Evolutionary conservation across 2,329 filamentous ascomycete species (phyloP).

Genomic region (Phialophora expanda): DNA sequence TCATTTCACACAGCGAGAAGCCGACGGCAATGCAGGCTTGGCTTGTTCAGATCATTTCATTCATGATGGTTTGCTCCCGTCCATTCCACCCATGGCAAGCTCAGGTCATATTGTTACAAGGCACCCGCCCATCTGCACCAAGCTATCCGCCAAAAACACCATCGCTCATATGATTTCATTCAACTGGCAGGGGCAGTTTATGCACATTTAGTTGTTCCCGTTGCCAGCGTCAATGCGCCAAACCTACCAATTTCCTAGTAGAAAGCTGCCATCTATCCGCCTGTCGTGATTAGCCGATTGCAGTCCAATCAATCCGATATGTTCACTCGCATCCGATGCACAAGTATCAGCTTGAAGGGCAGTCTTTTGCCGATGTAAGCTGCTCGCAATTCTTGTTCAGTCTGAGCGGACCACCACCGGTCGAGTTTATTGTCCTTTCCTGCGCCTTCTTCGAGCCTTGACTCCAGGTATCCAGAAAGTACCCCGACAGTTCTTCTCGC

Average conservation of each 20-base stretch:
- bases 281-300: background rate
- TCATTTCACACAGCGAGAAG: background rate
- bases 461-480: constrained; percentile 47
- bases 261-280: background rate
- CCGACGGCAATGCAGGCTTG: background rate
- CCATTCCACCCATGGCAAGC: background rate
- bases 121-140: background rate
- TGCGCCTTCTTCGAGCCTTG: constrained; percentile 27
- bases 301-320: background rate
- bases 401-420: background rate
- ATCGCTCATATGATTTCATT: background rate
- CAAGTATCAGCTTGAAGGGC: background rate
- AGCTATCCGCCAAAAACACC: background rate
- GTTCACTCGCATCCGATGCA: background rate
- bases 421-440: constrained; percentile 8
- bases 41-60: background rate
- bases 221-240: background rate
- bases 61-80: background rate
- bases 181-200: background rate
- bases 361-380: background rate
- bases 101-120: background rate
- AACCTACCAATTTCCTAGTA: background rate
- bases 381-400: background rate
- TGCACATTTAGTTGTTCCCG: background rate
- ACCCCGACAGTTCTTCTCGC: constrained; percentile 50